Percentiles rank a stretch among this genome's conserved stretches.
Conservation (phyloP, 805 yeast genomes). For the Candida sphagnicola region DNA sequence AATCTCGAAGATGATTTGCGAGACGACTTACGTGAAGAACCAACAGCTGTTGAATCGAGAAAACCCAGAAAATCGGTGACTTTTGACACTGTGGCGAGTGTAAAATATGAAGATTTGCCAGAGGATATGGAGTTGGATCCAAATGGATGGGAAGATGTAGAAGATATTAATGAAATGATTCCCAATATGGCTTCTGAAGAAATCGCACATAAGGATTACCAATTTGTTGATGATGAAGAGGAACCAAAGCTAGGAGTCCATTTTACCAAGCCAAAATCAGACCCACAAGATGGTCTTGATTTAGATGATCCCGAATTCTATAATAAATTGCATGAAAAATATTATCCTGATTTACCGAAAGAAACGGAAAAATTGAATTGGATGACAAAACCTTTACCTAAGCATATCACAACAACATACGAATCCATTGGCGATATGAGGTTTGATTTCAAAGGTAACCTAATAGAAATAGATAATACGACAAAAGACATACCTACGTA, state of each 20-base stretch:
- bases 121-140: slow-evolving; percentile 22
- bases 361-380: slow-evolving; percentile 82
- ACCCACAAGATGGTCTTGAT: slow-evolving; percentile 41
- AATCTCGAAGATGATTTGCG: slow-evolving; percentile 10
- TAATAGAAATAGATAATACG: slow-evolving; percentile 44
- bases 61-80: slow-evolving; percentile 24
- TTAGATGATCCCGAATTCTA: slow-evolving; percentile 75
- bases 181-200: slow-evolving; percentile 40
- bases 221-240: slow-evolving; percentile 34
- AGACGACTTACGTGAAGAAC: slow-evolving; percentile 2
- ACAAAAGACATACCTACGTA: slow-evolving; percentile 40
- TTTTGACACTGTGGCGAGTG: slow-evolving; percentile 26
- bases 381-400: slow-evolving; percentile 72
- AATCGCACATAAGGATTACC: slow-evolving; percentile 40
- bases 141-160: slow-evolving; percentile 48
- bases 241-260: slow-evolving; percentile 51
- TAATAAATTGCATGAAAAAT: slow-evolving; percentile 75
- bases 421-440: slow-evolving; percentile 66
- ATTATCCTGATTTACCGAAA: slow-evolving; percentile 84
- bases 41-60: background rate
- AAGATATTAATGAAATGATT: slow-evolving; percentile 48
- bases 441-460: slow-evolving; percentile 82
- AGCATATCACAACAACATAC: slow-evolving; percentile 38
- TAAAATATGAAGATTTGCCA: slow-evolving; percentile 25
- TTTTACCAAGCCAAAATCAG: slow-evolving; percentile 52